phyloP scores from a whole-genome alignment of 805 yeast species.

The Trichomonascus vanleenenianus region DNA sequence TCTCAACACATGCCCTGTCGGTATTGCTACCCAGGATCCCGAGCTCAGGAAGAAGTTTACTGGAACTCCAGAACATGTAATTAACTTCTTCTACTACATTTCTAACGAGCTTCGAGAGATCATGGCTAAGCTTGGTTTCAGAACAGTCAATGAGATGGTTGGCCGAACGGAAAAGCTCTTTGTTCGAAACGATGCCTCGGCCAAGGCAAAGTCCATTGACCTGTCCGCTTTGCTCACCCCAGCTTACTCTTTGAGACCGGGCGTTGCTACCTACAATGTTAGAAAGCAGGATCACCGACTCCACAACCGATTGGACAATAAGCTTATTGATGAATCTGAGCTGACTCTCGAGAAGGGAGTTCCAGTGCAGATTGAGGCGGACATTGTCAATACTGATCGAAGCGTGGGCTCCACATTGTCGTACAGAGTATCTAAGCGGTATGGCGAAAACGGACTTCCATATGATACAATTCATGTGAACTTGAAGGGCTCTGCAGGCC shows the following conservation, averaged over 20 bases:
- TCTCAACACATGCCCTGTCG: conserved; percentile 91
- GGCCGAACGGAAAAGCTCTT: conserved; percentile 89
- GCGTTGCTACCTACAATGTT: conserved; percentile 88
- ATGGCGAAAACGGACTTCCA: conserved; percentile 90
- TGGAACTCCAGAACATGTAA: conserved; percentile 98
- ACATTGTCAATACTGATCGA: conserved; percentile 92
- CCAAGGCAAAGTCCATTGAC: conserved; percentile 86
- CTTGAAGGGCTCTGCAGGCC: conserved; percentile 91
- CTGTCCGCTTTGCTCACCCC: conserved; percentile 92
- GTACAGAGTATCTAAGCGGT: conserved; percentile 84
- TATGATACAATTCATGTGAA: conserved; percentile 94
- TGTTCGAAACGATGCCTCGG: conserved; percentile 78
- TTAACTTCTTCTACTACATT: conserved; percentile 92
- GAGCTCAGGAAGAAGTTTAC: conserved; percentile 81
- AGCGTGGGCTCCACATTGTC: conserved; percentile 93
- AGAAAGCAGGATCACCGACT: conserved; percentile 91
- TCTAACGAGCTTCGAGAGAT: conserved; percentile 85
- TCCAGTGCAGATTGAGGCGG: conserved; percentile 89
- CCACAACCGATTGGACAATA: conserved; percentile 91
- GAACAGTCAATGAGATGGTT: conserved; percentile 96
- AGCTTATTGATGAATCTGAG: conserved; percentile 93
- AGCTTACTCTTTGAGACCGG: conserved; percentile 92
- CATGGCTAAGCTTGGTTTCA: conserved; percentile 93
- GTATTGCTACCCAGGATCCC: conserved; percentile 98
- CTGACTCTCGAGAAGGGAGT: conserved; percentile 91